phyloP scores from a whole-genome alignment of 257 asterid species.

The Solanum pimpinellifolium region DNA sequence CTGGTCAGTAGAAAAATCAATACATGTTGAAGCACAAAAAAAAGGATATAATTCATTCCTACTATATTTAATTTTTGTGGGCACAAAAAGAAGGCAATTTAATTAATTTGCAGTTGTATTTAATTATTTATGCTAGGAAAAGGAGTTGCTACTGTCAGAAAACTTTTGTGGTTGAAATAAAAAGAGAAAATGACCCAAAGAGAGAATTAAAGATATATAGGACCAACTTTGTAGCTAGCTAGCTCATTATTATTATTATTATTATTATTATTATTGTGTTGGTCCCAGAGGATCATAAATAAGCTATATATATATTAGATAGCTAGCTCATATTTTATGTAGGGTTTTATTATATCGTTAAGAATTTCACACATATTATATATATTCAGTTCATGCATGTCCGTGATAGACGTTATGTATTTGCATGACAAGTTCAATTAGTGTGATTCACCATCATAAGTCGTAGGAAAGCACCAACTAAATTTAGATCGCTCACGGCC shows the following conservation, averaged over 20 bases:
- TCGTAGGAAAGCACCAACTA: not conserved
- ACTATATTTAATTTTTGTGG: not conserved
- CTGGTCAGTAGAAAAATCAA: not conserved
- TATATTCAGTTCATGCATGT: not conserved
- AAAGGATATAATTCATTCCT: not conserved
- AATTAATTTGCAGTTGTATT: not conserved
- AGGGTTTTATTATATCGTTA: not conserved
- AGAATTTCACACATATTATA: not conserved
- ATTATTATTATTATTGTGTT: not conserved
- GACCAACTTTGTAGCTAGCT: not conserved
- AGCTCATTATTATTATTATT: not conserved
- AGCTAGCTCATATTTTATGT: not conserved
- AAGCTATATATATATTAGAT: not conserved
- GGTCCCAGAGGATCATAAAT: not conserved
- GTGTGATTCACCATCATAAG: not conserved
- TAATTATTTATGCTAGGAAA: not conserved
- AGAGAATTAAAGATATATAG: not conserved
- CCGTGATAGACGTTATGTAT: not conserved
- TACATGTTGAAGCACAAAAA: not conserved
- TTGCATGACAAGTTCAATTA: not conserved
- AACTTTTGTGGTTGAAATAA: slow-evolving; percentile 7
- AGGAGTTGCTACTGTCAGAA: not conserved
- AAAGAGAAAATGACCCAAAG: not conserved
- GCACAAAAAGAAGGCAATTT: not conserved
- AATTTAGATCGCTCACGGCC: fast-evolving